A percentile compares a stretch with the other conserved stretches of the same genome.
These are phyloP conservation scores for Cryptosporidium xiaoi DNA, from an alignment of 169 alveolate species.

Conservation along the genomic window DNA sequence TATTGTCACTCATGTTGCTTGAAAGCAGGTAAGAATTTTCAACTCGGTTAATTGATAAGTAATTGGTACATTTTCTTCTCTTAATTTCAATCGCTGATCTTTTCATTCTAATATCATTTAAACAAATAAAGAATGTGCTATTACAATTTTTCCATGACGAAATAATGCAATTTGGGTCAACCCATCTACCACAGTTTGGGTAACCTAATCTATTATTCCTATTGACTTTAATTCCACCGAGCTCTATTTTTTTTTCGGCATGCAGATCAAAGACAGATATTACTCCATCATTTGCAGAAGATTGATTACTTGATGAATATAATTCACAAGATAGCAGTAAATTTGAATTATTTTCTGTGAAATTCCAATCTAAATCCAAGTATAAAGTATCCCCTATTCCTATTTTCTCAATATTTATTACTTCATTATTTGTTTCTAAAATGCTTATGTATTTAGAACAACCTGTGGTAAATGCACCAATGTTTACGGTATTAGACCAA, in stretches of 20 bases:
- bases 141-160: constrained; percentile 44
- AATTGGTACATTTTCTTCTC: background rate
- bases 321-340: constrained; percentile 28
- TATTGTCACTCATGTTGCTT: constrained; percentile 19
- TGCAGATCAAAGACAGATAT: constrained; percentile 13
- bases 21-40: constrained; percentile 29
- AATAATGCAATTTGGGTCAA: constrained; percentile 7
- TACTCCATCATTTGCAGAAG: constrained; percentile 2
- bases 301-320: background rate
- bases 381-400: background rate
- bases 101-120: constrained; percentile 21
- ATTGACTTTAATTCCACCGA: background rate
- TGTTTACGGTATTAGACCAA: background rate
- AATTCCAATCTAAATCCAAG: constrained; percentile 24
- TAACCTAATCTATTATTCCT: background rate
- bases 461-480: constrained; percentile 61
- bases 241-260: background rate
- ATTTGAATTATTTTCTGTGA: constrained; percentile 5
- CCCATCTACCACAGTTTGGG: constrained; percentile 36
- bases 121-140: background rate
- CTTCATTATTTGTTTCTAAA: background rate
- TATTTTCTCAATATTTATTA: constrained; percentile 8
- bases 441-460: background rate
- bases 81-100: background rate
- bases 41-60: background rate